Percentiles rank a stretch among this genome's conserved stretches.
Evolutionary conservation across 2,329 filamentous ascomycete genomes (phyloP).

Genomic region (Cladosporium sp.): DNA sequence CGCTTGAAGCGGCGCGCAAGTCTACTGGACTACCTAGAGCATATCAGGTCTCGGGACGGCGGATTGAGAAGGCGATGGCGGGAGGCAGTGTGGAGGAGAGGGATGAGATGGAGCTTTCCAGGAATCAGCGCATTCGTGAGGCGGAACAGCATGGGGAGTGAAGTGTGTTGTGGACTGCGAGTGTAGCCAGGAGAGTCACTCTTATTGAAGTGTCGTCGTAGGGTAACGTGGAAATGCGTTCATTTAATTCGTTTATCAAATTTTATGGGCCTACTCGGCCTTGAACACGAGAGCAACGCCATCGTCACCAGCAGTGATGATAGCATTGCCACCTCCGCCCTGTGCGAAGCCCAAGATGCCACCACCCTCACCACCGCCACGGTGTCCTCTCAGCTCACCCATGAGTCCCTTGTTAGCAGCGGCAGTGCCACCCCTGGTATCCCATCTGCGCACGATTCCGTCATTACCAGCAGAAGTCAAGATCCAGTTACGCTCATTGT

Average conservation of each 20-base stretch:
- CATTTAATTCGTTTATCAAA: background rate
- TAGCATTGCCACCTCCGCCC: slow-evolving; percentile 63
- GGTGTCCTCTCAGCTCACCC: slow-evolving; percentile 86
- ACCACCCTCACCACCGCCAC: slow-evolving; percentile 78
- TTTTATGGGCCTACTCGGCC: slow-evolving; percentile 12
- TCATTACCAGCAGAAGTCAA: slow-evolving; percentile 90
- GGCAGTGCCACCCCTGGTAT: slow-evolving; percentile 65
- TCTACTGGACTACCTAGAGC: slow-evolving; percentile 25
- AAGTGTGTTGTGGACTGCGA: too few relatives aligned
- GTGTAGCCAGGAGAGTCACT: too few relatives aligned
- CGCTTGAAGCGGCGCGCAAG: slow-evolving; percentile 15
- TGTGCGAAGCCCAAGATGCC: slow-evolving; percentile 91
- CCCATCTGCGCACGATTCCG: slow-evolving; percentile 85
- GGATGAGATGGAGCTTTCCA: slow-evolving; percentile 25
- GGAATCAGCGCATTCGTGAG: slow-evolving; percentile 13
- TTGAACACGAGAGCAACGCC: slow-evolving; percentile 65
- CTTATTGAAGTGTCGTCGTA: too few relatives aligned
- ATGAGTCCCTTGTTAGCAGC: slow-evolving; percentile 66
- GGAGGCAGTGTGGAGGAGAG: slow-evolving; percentile 23
- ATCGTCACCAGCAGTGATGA: slow-evolving; percentile 92
- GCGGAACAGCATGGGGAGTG: background rate
- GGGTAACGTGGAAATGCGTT: background rate
- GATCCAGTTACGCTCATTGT: slow-evolving; percentile 51
- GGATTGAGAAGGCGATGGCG: slow-evolving; percentile 24
- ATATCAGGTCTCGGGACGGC: slow-evolving; percentile 24